These are phyloP conservation scores for Taiozyma onychis DNA, from an alignment of 1,139 yeast genomes.

Conservation along the genomic window DNA sequence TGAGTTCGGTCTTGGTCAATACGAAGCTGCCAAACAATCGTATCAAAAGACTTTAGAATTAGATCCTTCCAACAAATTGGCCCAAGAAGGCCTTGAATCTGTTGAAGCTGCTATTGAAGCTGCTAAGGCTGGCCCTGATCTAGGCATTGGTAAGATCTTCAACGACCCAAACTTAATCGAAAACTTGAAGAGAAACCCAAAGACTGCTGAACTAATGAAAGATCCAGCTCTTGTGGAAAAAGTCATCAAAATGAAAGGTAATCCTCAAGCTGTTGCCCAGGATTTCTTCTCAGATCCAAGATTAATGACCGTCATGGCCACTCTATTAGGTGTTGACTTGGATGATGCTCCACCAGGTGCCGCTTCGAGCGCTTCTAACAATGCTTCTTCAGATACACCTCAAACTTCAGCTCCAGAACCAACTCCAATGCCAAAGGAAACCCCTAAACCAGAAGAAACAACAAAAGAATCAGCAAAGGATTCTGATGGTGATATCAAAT, in stretches of 20 bases:
- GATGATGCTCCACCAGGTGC: slow-evolving; percentile 34
- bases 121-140: slow-evolving; percentile 48
- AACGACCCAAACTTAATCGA: slow-evolving; percentile 74
- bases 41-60: slow-evolving; percentile 80
- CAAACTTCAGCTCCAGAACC: slow-evolving; percentile 3
- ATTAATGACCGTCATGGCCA: slow-evolving; percentile 82
- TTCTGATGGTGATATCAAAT: slow-evolving; percentile 23
- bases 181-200: slow-evolving; percentile 77
- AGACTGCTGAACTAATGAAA: slow-evolving; percentile 79
- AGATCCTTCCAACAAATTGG: slow-evolving; percentile 82
- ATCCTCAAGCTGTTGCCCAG: slow-evolving; percentile 67
- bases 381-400: slow-evolving; percentile 2
- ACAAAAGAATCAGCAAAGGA: slow-evolving; percentile 24
- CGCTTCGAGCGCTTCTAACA: slow-evolving; percentile 14
- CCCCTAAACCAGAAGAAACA: slow-evolving; percentile 10
- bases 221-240: slow-evolving; percentile 82
- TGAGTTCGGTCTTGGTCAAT: slow-evolving; percentile 73
- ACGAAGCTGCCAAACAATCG: slow-evolving; percentile 60
- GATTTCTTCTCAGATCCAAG: slow-evolving; percentile 75
- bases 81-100: slow-evolving; percentile 71
- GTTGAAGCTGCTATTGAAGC: slow-evolving; percentile 37
- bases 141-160: slow-evolving; percentile 75
- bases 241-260: slow-evolving; percentile 55
- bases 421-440: slow-evolving; percentile 6
- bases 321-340: slow-evolving; percentile 78